Evolutionary conservation across 371 early-diverging fungal genomes (phyloP), one percentile per base, ranked within the genome.

Genomic region (Apophysomyces elegans): DNA sequence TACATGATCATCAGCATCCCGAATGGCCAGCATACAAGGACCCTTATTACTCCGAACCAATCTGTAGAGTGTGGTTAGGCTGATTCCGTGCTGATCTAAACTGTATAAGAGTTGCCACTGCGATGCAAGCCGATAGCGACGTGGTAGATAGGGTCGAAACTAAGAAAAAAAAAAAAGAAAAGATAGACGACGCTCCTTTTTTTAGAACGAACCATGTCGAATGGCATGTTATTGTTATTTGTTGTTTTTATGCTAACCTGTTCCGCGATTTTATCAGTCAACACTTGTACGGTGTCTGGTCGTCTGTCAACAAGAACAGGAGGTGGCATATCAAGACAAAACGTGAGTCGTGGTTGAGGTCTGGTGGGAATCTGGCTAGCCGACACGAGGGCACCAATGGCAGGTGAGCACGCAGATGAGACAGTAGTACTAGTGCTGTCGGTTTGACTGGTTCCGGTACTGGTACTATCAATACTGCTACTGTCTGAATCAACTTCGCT

Each of bases 61-160:
- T 35, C 80, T 63, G 72, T 90, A 93, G 60, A 98, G 81, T 4
- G 97, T 93, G 32, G 88, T 70, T 62, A 97, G 76, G 71, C 92
- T 92, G 57, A 93, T 91, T 0, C 98, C 98, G 74, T 98, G 96
- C 69, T 96, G 94, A 63, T 95, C 95, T 37, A 95, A 81, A 62
- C 92, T 92, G 75, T 97, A 98, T 14, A 94, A 69, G 21, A 98
- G 82, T 5, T 81, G 85, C 94, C 94, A 94, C 58, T 79, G 81
- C 3, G 79, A 61, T 0, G 91, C 75, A 58, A 90, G 87, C 44
- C 88, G 76, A 41, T 84, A 74, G 8, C 90, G 74, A 9, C 87
- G 79, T 12, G 93, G 92, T 21, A 93, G 70, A 43, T 73, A 71
- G 11, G 69, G 54, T 62, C 73, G 70, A 11, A 79, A 39, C 79